These are phyloP conservation scores for Mallotus nudiflorus DNA, from an alignment of 345 rosid species.

Conservation along the genomic window DNA sequence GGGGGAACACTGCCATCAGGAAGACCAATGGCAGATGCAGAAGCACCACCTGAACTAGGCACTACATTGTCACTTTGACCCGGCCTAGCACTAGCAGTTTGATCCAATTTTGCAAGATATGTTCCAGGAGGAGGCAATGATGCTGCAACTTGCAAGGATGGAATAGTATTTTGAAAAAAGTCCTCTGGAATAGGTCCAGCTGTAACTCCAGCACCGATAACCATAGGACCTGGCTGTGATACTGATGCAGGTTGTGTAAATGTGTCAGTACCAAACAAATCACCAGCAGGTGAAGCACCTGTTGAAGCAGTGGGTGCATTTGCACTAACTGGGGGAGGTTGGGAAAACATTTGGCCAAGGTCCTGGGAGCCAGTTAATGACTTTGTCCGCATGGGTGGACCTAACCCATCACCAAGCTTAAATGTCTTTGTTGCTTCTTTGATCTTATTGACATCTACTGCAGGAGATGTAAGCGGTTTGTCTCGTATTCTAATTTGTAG, in stretches of 20 bases:
- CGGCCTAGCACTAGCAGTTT: slow-evolving; percentile 53
- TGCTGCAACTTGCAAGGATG: slow-evolving; percentile 86
- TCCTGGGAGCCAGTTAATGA: slow-evolving; percentile 67
- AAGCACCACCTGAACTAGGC: slow-evolving; percentile 43
- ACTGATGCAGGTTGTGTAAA: slow-evolving; percentile 47
- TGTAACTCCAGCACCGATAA: slow-evolving; percentile 45
- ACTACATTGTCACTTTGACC: slow-evolving; percentile 37
- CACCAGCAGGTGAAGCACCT: slow-evolving; percentile 56
- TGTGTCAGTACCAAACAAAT: slow-evolving; percentile 66
- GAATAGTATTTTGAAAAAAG: slow-evolving; percentile 87
- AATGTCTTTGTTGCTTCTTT: slow-evolving; percentile 90
- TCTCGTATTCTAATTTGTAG: slow-evolving; percentile 90
- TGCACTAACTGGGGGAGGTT: slow-evolving; percentile 42
- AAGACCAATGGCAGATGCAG: slow-evolving; percentile 60
- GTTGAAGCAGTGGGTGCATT: slow-evolving; percentile 39
- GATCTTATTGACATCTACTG: slow-evolving; percentile 86
- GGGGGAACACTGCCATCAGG: slow-evolving; percentile 80
- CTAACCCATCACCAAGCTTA: slow-evolving; percentile 84
- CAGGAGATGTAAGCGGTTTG: slow-evolving; percentile 64
- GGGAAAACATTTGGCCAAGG: slow-evolving; percentile 51
- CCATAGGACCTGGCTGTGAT: slow-evolving; percentile 54
- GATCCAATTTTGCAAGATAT: slow-evolving; percentile 71
- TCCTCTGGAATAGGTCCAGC: slow-evolving; percentile 89
- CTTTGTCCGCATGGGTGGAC: slow-evolving; percentile 67
- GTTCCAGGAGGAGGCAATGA: slow-evolving; percentile 88